Evolutionary conservation across 2,329 filamentous ascomycete species (phyloP), one percentile per base, ranked within the genome.

Genomic region (Grosmannia huntii): DNA sequence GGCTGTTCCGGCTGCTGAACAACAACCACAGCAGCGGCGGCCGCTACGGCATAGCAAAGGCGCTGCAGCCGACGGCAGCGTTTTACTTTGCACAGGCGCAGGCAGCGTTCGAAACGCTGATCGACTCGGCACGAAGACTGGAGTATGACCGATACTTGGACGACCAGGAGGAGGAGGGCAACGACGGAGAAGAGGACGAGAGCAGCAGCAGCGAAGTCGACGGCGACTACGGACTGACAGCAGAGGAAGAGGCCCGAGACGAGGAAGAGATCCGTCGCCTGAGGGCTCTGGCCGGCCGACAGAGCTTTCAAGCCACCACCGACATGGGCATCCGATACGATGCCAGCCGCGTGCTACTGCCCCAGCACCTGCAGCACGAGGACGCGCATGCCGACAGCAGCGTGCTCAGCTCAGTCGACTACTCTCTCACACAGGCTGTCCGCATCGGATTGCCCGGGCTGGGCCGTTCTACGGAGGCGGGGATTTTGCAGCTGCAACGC

Each of bases 61-160:
- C 71, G 36, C 66, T 72, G 54, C 72, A 69, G 41, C 68, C 68
- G 36, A 63, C 70, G 41, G 75, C 75, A 25, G 69, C 69, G 14
- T 65, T 65, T 25, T 74, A 76, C 62, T 73, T 78, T 53, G 65
- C 68, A 12, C 65, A 68, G 46, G 69, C 73, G 3, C 72, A 77
- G 58, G 65, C 66, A 14, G 76, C 75, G 9, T 78, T 76, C 53
- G 76, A 78, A 65, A 74, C 72, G 1, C 68, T 79, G n/a, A 71
- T 75, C 53, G 71, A 76, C 54, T 73, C 74, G 16, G 65, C 67
- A 19, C 69, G 71, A 25, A 69, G 73, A 38, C 67, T 71, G 5
- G 69, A 70, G 41, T 77, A 78, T 58, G 75, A 78, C 60, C 57
- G 46, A 48, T 58, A 55, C 19, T 46, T 64, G 27, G 60, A 63